Base-by-base conservation (phyloP, 2,329 filamentous ascomycete genomes). In the Alternaria sp. region DNA sequence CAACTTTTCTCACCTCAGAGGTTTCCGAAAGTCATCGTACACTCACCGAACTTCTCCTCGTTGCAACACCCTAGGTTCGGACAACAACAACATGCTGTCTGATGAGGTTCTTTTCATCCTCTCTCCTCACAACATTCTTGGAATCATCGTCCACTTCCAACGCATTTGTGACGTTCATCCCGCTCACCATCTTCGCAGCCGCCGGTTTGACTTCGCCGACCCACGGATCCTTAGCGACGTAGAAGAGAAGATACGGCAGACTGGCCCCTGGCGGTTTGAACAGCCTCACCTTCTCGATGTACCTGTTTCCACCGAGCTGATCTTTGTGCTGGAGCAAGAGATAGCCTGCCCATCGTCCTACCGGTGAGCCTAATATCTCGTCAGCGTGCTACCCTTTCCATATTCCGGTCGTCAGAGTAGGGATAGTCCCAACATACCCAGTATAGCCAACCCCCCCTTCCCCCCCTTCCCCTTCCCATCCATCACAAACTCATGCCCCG, bases 271-370 rank as follows among this genome's bases (percentile, higher is more conserved):
- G 49, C 9, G 43, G 32, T 19, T 54, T 52, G 43, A 67, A 69
- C 7, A 63, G 32, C 10, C 61, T 52, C 3, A 69, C 55, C 21
- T 65, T 69, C 7, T 58, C 62, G 9, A 69, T 61, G 30, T 59
- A 62, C 12, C 62, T 45, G 5, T 65, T 62, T 1, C 66, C 62
- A 2, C 62, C 62, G 10, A 69, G 59, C 5, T 63, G 47, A 3
- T 40, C 19, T 13, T 67, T 67, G 11, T 69, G 66, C 25, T 69
- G 66, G 1, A 65, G 45, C 4, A 69, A 36, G n/a, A 69, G 58
- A 26, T 63, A 69, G 1, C 64, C 64, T 0, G 54, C 62, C 57
- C 64, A 65, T 61, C 59, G 13, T 0, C 62, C 67, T 0, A 65
- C 56, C 0, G 67, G 65, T 6, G 67, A 67, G 1, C 67, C 67